A percentile compares a stretch with the other conserved stretches of the same genome.
These are phyloP conservation scores for Neonectria hederae DNA, from an alignment of 2,329 filamentous ascomycete genomes.

Conservation along the genomic window DNA sequence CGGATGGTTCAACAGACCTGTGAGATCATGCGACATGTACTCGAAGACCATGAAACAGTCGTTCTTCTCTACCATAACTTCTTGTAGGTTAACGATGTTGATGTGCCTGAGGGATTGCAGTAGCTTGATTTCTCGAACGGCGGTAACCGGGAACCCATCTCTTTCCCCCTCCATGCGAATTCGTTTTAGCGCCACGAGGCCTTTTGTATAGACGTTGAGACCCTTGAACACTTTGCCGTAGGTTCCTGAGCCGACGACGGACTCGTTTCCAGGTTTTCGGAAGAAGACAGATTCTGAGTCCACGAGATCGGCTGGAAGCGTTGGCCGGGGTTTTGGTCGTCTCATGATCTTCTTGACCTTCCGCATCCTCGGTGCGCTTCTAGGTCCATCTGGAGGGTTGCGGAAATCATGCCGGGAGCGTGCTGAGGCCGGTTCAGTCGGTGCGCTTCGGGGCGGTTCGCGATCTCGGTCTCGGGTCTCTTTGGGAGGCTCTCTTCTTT, in stretches of 20 bases:
- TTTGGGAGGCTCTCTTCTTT: constrained; percentile 50
- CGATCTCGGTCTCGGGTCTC: constrained; percentile 56
- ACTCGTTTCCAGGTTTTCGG: constrained; percentile 96
- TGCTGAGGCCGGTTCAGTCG: constrained; percentile 64
- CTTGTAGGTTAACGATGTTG: constrained; percentile 84
- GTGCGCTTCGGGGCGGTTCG: constrained; percentile 60
- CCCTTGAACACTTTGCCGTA: constrained; percentile 97
- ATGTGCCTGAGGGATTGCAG: constrained; percentile 85
- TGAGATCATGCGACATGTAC: constrained; percentile 95
- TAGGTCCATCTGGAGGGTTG: constrained; percentile 48
- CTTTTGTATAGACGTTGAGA: constrained; percentile 89
- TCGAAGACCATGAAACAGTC: constrained; percentile 99
- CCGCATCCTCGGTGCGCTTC: constrained; percentile 61
- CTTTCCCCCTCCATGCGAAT: constrained; percentile 94
- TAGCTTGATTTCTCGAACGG: constrained; percentile 89
- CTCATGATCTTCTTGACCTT: constrained; percentile 74
- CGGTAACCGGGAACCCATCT: constrained; percentile 91
- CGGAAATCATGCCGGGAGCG: constrained; percentile 51
- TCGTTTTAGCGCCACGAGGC: constrained; percentile 85
- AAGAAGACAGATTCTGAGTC: constrained; percentile 91
- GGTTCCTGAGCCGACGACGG: constrained; percentile 92
- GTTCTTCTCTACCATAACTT: constrained; percentile 98
- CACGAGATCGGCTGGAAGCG: constrained; percentile 75
- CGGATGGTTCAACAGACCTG: constrained; percentile 93
- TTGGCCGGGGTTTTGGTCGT: constrained; percentile 76